Base-by-base conservation (phyloP, 2,329 filamentous ascomycete species). In the Orbilia javanica region DNA sequence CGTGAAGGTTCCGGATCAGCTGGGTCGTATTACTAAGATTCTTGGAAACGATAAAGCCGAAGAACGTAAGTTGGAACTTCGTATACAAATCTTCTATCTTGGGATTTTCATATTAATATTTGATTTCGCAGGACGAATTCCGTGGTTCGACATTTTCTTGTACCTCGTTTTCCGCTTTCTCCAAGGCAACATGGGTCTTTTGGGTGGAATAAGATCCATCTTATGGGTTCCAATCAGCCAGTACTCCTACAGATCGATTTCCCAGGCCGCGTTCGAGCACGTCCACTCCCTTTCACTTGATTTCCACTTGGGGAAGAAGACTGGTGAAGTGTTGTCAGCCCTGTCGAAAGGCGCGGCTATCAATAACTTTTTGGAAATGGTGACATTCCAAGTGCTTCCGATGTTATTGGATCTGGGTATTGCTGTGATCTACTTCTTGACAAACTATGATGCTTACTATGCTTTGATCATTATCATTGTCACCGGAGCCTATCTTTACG, bases 141-240 rank as follows among this genome's bases (percentile, higher is more conserved):
- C 93, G 0, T 96, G 93, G 93, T 83, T 86, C 46, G 87, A 90
- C 65, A 93, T 97, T 62, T 88, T 88, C 68, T 84, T 97, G 8
- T 93, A 96, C 84, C 91, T 97, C 77, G 81, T 90, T 42, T 93
- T 90, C 82, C 91, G 93, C 81, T 88, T 94, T 83, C 88, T 98
- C 15, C 96, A 98, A 84, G 96, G 96, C 1, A 91, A 90, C 65
- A 96, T 95, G 76, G 96, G 96, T 20, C 86, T 98, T 55, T 88
- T 99, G 36, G 94, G 94, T 6, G 95, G 93, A 1, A 82, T 92
- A 36, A 89, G 96, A 80, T 92, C 93, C 22, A 90, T 93, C 39
- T 87, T 99, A 36, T 99, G 96, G 96, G 96, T 99, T 63, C 95
- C 96, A 0, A 94, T 99, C 72, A 93, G 94, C 39, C 96, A 99